Conservation (phyloP, 305 asterid genomes). For the Striga hermonthica region DNA sequence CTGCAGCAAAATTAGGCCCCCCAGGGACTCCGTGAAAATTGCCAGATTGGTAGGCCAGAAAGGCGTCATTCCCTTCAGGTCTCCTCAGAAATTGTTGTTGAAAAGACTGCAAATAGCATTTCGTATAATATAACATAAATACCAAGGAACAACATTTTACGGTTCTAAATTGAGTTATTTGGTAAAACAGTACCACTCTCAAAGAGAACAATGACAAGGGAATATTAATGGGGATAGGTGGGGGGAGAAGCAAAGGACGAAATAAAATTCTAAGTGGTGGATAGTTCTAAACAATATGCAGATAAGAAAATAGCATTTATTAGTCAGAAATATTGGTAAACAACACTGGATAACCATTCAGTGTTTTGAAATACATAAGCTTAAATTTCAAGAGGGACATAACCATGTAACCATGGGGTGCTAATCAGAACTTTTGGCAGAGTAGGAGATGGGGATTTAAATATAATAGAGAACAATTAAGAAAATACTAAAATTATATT, state of each 20-base stretch:
- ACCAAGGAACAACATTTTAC: no score
- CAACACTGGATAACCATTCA: background rate
- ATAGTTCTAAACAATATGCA: conserved; percentile 13
- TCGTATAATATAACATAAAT: conserved; percentile 16
- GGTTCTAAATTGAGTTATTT: background rate
- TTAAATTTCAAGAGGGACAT: background rate
- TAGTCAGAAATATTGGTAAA: background rate
- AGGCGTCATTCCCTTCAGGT: conserved; percentile 81
- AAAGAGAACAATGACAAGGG: background rate
- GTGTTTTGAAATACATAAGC: background rate
- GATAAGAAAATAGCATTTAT: background rate
- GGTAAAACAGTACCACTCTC: background rate
- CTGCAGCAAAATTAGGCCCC: conserved; percentile 56
- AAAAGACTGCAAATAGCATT: conserved; percentile 49
- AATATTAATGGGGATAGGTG: no score
- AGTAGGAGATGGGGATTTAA: no score
- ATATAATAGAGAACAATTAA: no score
- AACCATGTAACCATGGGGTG: background rate
- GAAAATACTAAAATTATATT: no score
- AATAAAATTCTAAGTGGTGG: conserved; percentile 1
- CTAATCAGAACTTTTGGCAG: background rate
- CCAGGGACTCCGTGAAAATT: conserved; percentile 63
- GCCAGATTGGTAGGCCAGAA: conserved; percentile 77
- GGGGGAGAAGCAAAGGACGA: no score
- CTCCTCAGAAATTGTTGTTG: conserved; percentile 80